Base-by-base conservation (phyloP, 345 rosid species). In the Euphorbia lathyris region DNA sequence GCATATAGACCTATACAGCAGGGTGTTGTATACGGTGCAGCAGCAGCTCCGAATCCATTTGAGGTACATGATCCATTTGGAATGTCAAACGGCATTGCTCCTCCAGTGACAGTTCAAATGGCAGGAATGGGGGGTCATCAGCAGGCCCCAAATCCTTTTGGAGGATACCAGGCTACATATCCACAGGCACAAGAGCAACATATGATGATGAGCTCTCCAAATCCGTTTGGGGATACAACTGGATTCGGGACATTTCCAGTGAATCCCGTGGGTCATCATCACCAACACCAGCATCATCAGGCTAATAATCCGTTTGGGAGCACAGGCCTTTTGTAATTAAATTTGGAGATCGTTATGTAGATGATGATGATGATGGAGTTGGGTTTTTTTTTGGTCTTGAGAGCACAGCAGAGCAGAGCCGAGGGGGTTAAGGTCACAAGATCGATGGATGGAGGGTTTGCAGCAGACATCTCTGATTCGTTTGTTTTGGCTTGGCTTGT, bases 11-110 rank as follows among this genome's bases (percentile, higher is more conserved):
- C 97, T 32, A 67, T 94, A 12, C 99, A 81, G 10, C 99, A 83
- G 76, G 97, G 80, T 66, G 92, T 96, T 22, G 85, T 80, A 22
- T 92, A 92, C 38, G 99, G 97, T 48, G 77, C 77, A 43, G 87
- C 77, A 43, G 87, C 95, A 42, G 96, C 96, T 30, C 95, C 96
- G 23, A 92, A 96, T 50, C 99, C 99, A 3, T 96, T 96, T 23
- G 98, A 84, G 81, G 84, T 81, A 9, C 93, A 87, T 3, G 98
- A 92, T 73, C 92, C 96, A 36, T 95, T 90, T 60, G 74, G 80
- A 9, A 27, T 83, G 68, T 83, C 93, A 62, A 90, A 76, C 60
- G 74, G 58, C 76, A 40, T 85, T 42, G 80, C 86, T 45, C 74
- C 90, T 29, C 81, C 92, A 64, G 79, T 79, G 11, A 58, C 81